A percentile compares a stretch with the other conserved stretches of the same genome.
Conservation (phyloP, 208 protist genomes). For the Trichomonas gallinae region DNA sequence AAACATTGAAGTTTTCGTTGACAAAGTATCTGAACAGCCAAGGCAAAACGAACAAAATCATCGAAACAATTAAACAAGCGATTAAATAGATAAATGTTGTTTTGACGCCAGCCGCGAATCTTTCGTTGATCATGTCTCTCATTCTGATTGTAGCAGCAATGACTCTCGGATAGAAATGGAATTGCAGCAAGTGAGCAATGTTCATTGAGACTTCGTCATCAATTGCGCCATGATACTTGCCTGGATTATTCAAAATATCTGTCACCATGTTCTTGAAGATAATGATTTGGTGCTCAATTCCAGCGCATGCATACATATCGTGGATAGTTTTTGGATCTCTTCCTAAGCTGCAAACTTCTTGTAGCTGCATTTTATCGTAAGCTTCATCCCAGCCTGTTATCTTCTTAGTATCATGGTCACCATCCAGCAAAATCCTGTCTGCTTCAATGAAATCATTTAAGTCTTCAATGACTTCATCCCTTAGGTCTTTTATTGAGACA, state of each 20-base stretch:
- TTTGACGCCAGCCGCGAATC: not conserved
- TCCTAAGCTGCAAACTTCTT: not conserved
- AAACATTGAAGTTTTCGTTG: not conserved
- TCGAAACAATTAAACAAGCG: not conserved
- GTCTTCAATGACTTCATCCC: no score
- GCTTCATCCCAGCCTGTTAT: no score
- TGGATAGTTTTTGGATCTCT: not conserved
- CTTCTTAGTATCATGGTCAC: no score
- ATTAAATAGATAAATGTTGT: not conserved
- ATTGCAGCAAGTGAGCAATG: not conserved
- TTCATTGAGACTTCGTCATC: not conserved
- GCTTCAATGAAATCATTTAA: no score
- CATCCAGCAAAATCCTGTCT: no score
- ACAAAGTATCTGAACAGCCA: not conserved
- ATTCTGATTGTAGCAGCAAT: not conserved
- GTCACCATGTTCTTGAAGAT: not conserved
- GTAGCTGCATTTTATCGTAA: not conserved
- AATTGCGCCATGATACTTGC: not conserved
- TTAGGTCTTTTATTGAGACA: no score
- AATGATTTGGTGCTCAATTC: not conserved
- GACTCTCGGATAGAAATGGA: not conserved
- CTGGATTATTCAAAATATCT: not conserved
- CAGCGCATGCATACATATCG: not conserved
- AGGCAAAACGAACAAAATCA: not conserved
- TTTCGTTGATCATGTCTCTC: not conserved